Percentiles rank a stretch among this genome's conserved stretches.
Conservation (phyloP, 768 basidiomycete species). For the Rhodotorula babjevae region DNA sequence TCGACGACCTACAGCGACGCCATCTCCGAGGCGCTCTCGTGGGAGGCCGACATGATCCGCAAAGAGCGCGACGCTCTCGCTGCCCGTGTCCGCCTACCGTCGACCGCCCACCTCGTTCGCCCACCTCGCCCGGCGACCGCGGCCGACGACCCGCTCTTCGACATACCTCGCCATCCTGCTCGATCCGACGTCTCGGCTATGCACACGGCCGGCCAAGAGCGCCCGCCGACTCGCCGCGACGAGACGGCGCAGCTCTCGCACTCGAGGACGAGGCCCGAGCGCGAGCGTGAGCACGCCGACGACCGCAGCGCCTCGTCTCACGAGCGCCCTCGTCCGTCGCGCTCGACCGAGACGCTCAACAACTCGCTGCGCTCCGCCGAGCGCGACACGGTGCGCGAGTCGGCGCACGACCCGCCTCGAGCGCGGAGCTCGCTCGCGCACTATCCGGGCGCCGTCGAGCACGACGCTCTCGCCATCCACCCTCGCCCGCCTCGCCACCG, state of each 20-base stretch:
- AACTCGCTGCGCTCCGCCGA: neutral
- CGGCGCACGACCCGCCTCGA: neutral
- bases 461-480: too few species aligned
- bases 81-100: neutral
- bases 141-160: neutral
- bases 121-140: neutral
- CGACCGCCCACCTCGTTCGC: neutral
- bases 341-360: neutral
- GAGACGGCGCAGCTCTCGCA: too few species aligned
- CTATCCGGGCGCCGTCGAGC: neutral
- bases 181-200: too few species aligned
- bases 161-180: too few species aligned
- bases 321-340: neutral
- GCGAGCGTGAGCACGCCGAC: too few species aligned
- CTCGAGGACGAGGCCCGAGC: too few species aligned
- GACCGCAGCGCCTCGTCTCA: too few species aligned
- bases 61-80: constrained; percentile 4
- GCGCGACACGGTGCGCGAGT: too few species aligned
- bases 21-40: neutral
- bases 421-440: neutral
- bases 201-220: too few species aligned
- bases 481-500: too few species aligned
- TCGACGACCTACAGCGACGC: neutral
- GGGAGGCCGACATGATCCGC: constrained; percentile 8
- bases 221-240: too few species aligned